Evolutionary conservation across 257 asterid genomes (phyloP).

Genomic region (Osmanthus fragrans): DNA sequence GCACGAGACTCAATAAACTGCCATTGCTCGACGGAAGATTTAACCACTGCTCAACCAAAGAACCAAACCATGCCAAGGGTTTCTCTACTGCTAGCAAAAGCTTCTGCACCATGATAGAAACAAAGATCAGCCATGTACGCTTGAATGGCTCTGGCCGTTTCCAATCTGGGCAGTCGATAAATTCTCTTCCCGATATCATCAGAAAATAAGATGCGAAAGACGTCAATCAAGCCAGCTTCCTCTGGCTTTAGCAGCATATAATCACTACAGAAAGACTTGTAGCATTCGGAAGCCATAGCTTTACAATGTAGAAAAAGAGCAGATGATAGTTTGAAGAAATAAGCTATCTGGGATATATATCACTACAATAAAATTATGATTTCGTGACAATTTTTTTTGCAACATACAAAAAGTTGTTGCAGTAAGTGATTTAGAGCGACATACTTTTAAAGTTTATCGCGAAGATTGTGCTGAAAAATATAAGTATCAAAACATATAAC

Average conservation of each 20-base stretch:
- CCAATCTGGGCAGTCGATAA: slow-evolving; percentile 39
- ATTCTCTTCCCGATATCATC: slow-evolving; percentile 32
- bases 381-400: too few relatives aligned
- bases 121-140: slow-evolving; percentile 45
- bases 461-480: too few relatives aligned
- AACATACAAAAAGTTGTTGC: too few relatives aligned
- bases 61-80: slow-evolving; percentile 45
- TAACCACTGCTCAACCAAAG: slow-evolving; percentile 58
- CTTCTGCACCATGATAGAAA: slow-evolving; percentile 38
- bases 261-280: slow-evolving; percentile 39
- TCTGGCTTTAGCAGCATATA: slow-evolving; percentile 47
- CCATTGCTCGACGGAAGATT: slow-evolving; percentile 50
- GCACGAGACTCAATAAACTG: slow-evolving; percentile 28
- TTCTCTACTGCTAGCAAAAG: slow-evolving; percentile 26
- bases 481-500: too few relatives aligned
- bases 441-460: too few relatives aligned
- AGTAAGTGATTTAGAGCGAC: too few relatives aligned
- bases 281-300: slow-evolving; percentile 27
- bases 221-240: slow-evolving; percentile 30
- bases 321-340: not conserved
- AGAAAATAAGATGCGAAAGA: slow-evolving; percentile 31
- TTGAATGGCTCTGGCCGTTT: slow-evolving; percentile 30
- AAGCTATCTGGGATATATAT: too few relatives aligned
- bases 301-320: not conserved
- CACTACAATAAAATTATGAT: too few relatives aligned